Conservation (phyloP, 352 stramenopile genomes). For the Pilasporangium apinafurcum region DNA sequence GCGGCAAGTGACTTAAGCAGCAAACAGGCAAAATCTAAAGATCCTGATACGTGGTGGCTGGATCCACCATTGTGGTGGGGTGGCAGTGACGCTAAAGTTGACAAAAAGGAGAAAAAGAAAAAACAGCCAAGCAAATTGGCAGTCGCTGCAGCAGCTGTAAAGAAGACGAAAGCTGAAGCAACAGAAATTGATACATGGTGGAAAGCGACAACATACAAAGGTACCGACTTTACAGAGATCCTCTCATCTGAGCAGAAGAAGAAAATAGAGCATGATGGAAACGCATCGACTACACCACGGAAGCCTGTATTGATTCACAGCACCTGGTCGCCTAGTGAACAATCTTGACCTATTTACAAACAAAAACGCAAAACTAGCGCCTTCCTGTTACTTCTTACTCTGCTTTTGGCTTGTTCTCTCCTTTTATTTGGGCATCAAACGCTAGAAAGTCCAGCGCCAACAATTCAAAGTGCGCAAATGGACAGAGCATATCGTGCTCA, state of each 20-base stretch:
- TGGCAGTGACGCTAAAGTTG: background rate
- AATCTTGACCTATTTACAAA: too few relatives aligned
- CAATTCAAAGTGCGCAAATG: conserved; percentile 59
- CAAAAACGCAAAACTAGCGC: background rate
- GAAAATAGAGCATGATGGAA: background rate
- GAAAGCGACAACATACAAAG: conserved; percentile 69
- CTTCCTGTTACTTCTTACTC: background rate
- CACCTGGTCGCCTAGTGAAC: conserved; percentile 30
- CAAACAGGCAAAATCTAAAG: conserved; percentile 5
- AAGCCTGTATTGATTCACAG: conserved; percentile 28
- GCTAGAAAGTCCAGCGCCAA: conserved; percentile 46
- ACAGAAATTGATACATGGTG: conserved; percentile 48
- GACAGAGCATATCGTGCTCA: conserved; percentile 40
- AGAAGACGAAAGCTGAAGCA: conserved; percentile 11
- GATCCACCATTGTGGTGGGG: conserved; percentile 68
- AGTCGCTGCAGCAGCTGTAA: conserved; percentile 11
- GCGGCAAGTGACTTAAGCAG: background rate
- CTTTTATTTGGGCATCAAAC: background rate
- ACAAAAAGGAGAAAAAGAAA: conserved; percentile 15
- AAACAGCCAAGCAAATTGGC: conserved; percentile 13
- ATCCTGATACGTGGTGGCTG: conserved; percentile 50
- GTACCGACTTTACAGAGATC: conserved; percentile 45
- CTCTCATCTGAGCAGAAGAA: conserved; percentile 15
- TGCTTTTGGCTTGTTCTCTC: background rate
- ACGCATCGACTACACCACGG: conserved; percentile 12